Evolutionary conservation across 371 early-diverging fungal genomes (phyloP).

Genomic region (Mucor irregularis): DNA sequence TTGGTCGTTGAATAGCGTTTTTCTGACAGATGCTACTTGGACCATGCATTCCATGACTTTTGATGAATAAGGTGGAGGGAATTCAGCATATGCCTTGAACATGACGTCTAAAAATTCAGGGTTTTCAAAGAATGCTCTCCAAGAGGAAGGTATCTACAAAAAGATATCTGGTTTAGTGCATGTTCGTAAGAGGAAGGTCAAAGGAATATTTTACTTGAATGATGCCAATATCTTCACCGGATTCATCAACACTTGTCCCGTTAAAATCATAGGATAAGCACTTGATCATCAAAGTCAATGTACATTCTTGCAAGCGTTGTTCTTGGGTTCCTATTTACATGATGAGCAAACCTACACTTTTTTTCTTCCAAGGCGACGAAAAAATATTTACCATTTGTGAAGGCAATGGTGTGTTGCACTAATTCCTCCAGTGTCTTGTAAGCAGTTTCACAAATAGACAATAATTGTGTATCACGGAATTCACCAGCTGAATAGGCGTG

Average conservation of each 20-base stretch:
- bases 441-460: constrained; percentile 71
- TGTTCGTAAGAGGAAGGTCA: no score
- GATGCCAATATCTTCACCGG: constrained; percentile 80
- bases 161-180: constrained; percentile 17
- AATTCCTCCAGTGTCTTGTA: constrained; percentile 59
- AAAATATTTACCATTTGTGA: constrained; percentile 36
- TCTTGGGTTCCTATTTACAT: constrained; percentile 24
- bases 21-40: constrained; percentile 76
- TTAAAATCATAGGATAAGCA: constrained; percentile 88
- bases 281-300: constrained; percentile 64
- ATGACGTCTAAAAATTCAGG: constrained; percentile 68
- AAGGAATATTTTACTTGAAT: constrained; percentile 80
- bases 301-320: constrained; percentile 58
- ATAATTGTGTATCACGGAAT: constrained; percentile 81
- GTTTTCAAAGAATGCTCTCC: constrained; percentile 75
- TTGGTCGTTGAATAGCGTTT: constrained; percentile 78
- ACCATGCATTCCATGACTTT: constrained; percentile 85
- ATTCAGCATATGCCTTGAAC: constrained; percentile 70
- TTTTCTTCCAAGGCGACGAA: no score
- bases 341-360: constrained; percentile 25
- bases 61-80: constrained; percentile 53
- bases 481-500: constrained; percentile 58
- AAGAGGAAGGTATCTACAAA: constrained; percentile 78
- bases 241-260: constrained; percentile 83
- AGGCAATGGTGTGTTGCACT: constrained; percentile 39